Conservation (phyloP, 208 protist species). For the Crithidia sp. region DNA sequence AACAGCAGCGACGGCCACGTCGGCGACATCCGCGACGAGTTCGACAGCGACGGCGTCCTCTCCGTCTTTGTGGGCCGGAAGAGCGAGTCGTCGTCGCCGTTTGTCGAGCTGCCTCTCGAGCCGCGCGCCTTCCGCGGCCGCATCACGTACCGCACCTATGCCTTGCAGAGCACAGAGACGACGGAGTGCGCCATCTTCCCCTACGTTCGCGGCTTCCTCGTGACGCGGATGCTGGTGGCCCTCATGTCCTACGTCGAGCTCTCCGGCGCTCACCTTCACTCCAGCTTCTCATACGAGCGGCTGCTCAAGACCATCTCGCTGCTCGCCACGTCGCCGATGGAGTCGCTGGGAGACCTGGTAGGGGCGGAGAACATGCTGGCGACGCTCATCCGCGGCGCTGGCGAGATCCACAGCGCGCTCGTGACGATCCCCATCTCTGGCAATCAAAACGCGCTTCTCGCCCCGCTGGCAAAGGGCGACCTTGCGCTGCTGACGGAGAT, state of each 20-base stretch:
- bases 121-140: conserved; percentile 78
- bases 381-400: conserved; percentile 37
- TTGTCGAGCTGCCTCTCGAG: conserved; percentile 75
- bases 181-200: conserved; percentile 69
- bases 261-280: neutral
- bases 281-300: conserved; percentile 46
- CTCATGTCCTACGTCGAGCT: conserved; percentile 77
- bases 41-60: conserved; percentile 85
- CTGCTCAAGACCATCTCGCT: conserved; percentile 48
- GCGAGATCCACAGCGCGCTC: conserved; percentile 36
- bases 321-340: conserved; percentile 54
- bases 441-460: conserved; percentile 10
- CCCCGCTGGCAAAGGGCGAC: conserved; percentile 39
- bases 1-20: conserved; percentile 85
- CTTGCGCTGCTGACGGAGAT: conserved; percentile 45
- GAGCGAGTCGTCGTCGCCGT: conserved; percentile 80
- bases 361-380: conserved; percentile 52
- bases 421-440: conserved; percentile 47
- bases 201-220: conserved; percentile 72
- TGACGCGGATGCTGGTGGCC: conserved; percentile 88
- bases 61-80: conserved; percentile 87
- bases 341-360: conserved; percentile 43
- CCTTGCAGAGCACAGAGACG: conserved; percentile 28
- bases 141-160: conserved; percentile 81
- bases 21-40: conserved; percentile 80